Conservation (phyloP, 805 yeast species). For the Candida maris region DNA sequence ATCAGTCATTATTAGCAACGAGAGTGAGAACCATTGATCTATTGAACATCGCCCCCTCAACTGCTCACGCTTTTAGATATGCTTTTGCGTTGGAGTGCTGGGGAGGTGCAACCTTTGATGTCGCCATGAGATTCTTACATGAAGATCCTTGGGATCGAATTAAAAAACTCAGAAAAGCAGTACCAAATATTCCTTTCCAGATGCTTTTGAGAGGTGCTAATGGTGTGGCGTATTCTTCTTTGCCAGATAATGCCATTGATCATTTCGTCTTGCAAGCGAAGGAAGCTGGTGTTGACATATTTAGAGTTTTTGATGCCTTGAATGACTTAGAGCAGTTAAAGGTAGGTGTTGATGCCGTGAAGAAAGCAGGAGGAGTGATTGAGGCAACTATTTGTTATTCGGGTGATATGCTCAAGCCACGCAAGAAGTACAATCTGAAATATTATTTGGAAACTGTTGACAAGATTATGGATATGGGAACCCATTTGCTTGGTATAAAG, state of each 20-base stretch:
- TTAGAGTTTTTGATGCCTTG: slow-evolving; percentile 96
- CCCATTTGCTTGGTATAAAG: slow-evolving; percentile 94
- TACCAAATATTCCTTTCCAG: slow-evolving; percentile 99
- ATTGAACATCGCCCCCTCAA: slow-evolving; percentile 86
- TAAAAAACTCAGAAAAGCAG: slow-evolving; percentile 78
- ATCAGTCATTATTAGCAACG: slow-evolving; percentile 95
- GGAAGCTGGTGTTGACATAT: slow-evolving; percentile 93
- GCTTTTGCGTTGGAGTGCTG: slow-evolving; percentile 98
- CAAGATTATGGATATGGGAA: slow-evolving; percentile 86
- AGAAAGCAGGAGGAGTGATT: slow-evolving; percentile 97
- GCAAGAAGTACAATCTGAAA: slow-evolving; percentile 91
- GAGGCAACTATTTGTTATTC: slow-evolving; percentile 98
- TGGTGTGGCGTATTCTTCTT: slow-evolving; percentile 96
- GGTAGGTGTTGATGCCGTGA: slow-evolving; percentile 97
- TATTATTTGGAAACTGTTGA: slow-evolving; percentile 84
- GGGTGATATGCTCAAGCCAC: slow-evolving; percentile 96
- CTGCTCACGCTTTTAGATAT: slow-evolving; percentile 84
- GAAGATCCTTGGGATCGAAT: slow-evolving; percentile 99
- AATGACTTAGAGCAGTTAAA: slow-evolving; percentile 94
- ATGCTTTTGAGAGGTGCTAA: slow-evolving; percentile 99
- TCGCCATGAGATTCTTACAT: slow-evolving; percentile 95
- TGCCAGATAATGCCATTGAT: slow-evolving; percentile 98
- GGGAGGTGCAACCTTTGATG: slow-evolving; percentile 99
- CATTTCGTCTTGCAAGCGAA: slow-evolving; percentile 95
- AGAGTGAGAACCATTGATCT: slow-evolving; percentile 94